phyloP scores from a whole-genome alignment of 352 stramenopile species.

The Phytopythium ostracodes region DNA sequence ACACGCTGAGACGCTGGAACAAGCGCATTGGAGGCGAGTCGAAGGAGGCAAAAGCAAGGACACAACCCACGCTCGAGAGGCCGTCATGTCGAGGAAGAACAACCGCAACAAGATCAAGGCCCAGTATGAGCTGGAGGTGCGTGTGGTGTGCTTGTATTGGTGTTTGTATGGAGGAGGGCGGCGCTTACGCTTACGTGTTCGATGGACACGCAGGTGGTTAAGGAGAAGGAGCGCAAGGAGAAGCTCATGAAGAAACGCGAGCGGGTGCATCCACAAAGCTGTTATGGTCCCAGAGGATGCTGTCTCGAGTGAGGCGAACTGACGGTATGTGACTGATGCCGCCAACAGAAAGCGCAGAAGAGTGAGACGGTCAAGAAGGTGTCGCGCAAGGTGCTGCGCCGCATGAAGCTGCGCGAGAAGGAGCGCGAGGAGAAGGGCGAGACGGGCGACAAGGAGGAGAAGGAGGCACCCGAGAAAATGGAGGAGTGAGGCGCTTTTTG shows the following conservation, averaged over 20 bases:
- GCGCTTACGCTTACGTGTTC: no score
- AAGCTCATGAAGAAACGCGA: constrained; percentile 71
- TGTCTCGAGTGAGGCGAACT: no score
- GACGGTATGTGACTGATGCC: no score
- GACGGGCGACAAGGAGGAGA: constrained; percentile 7
- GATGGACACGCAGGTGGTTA: constrained; percentile 16
- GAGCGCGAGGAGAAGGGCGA: constrained; percentile 56
- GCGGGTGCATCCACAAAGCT: constrained; percentile 35
- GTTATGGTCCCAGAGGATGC: no score
- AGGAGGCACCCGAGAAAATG: constrained; percentile 40
- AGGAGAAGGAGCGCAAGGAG: constrained; percentile 71
- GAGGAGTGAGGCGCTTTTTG: constrained; percentile 29
- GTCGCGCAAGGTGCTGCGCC: constrained; percentile 62
- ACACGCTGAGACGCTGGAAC: no score
- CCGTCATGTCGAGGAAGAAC: constrained; percentile 72
- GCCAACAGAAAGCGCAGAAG: constrained; percentile 48
- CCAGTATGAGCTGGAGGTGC: constrained; percentile 73
- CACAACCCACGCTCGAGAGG: background rate
- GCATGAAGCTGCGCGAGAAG: constrained; percentile 54
- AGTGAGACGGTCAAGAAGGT: constrained; percentile 72
- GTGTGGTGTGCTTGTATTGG: background rate
- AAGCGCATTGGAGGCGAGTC: no score
- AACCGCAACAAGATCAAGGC: constrained; percentile 78
- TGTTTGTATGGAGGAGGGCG: no score
- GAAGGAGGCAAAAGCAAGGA: constrained; percentile 5